These are phyloP conservation scores for Penicillium riverlandense DNA, from an alignment of 495 filamentous ascomycete genomes.

Conservation along the genomic window DNA sequence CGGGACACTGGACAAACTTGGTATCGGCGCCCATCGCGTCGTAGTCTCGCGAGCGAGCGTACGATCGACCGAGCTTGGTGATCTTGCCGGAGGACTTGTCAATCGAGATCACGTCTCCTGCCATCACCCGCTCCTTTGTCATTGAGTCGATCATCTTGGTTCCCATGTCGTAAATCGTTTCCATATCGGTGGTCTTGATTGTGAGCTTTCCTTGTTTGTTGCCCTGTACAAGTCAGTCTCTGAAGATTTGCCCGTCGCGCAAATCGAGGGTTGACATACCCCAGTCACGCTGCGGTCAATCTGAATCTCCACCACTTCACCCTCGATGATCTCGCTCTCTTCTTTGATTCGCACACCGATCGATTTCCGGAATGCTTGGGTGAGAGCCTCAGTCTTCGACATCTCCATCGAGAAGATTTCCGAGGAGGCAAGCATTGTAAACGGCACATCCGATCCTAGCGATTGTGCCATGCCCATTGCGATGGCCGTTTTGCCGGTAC, in stretches of 20 bases:
- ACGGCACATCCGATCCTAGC: constrained; percentile 86
- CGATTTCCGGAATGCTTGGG: constrained; percentile 93
- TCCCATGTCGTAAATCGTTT: constrained; percentile 98
- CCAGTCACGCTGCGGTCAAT: constrained; percentile 96
- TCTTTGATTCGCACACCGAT: constrained; percentile 97
- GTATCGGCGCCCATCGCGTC: constrained; percentile 99
- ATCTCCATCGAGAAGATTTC: constrained; percentile 99
- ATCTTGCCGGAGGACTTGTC: constrained; percentile 98
- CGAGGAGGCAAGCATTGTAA: constrained; percentile 89
- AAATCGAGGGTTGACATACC: constrained; percentile 30
- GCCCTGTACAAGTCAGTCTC: constrained; percentile 38
- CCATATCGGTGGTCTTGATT: constrained; percentile 99
- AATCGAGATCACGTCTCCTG: constrained; percentile 95
- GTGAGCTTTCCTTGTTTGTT: constrained; percentile 98
- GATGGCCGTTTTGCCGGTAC: constrained; percentile 97
- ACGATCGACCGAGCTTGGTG: constrained; percentile 89
- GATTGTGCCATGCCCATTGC: constrained; percentile 99
- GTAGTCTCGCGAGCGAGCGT: constrained; percentile 91
- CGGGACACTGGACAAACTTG: constrained; percentile 97
- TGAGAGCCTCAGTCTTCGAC: constrained; percentile 97
- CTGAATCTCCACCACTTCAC: constrained; percentile 98
- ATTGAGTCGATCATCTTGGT: constrained; percentile 99
- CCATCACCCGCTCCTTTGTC: constrained; percentile 98
- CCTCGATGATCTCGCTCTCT: constrained; percentile 98
- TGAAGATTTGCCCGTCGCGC: background rate